These are phyloP conservation scores for Trichoderma brevicompactum DNA, from an alignment of 2,329 filamentous ascomycete species.

Conservation along the genomic window DNA sequence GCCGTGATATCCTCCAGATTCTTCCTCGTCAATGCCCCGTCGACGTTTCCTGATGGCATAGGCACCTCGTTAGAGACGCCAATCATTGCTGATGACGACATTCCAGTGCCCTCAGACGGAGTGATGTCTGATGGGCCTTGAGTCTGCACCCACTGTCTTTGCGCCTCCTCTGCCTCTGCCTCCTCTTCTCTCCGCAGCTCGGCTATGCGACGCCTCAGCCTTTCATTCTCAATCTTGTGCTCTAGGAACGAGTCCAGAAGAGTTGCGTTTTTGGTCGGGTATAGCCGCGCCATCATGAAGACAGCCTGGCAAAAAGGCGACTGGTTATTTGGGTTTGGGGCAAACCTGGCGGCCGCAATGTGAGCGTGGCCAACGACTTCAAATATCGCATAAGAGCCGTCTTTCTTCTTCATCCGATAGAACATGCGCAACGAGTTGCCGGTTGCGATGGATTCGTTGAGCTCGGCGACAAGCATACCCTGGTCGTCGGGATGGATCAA, in stretches of 20 bases:
- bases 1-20: slow-evolving; percentile 76
- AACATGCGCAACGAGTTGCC: slow-evolving; percentile 82
- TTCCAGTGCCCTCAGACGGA: slow-evolving; percentile 51
- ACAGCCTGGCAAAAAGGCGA: slow-evolving; percentile 81
- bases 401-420: slow-evolving; percentile 78
- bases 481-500: slow-evolving; percentile 86
- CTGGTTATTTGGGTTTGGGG: slow-evolving; percentile 65
- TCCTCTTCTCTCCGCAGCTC: slow-evolving; percentile 85
- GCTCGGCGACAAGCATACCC: slow-evolving; percentile 80
- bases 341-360: slow-evolving; percentile 70
- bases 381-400: slow-evolving; percentile 77
- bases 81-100: slow-evolving; percentile 41
- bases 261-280: slow-evolving; percentile 83
- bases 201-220: slow-evolving; percentile 79
- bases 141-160: slow-evolving; percentile 63
- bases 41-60: slow-evolving; percentile 72
- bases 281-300: slow-evolving; percentile 90
- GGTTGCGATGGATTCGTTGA: slow-evolving; percentile 85
- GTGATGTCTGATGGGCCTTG: slow-evolving; percentile 60
- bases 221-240: slow-evolving; percentile 95
- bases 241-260: slow-evolving; percentile 92
- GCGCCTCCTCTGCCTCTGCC: slow-evolving; percentile 72
- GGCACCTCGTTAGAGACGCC: slow-evolving; percentile 42
- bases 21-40: slow-evolving; percentile 74
- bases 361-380: slow-evolving; percentile 94